These are phyloP conservation scores for Fusarium subtropicale DNA, from an alignment of 2,329 filamentous ascomycete genomes.

Conservation along the genomic window DNA sequence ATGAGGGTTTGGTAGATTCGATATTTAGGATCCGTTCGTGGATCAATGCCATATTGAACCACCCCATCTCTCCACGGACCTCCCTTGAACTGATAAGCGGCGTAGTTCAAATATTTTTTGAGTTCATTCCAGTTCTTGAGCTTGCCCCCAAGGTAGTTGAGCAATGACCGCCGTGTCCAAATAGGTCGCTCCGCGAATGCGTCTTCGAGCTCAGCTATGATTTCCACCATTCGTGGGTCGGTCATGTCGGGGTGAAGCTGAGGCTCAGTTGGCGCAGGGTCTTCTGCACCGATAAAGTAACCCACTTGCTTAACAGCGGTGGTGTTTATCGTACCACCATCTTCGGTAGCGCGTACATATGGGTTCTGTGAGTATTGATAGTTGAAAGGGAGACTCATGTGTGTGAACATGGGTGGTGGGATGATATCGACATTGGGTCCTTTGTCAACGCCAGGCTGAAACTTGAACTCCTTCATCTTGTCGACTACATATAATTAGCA, in stretches of 20 bases:
- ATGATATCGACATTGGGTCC: conserved; percentile 75
- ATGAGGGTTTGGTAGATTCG: conserved; percentile 89
- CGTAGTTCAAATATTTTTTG: conserved; percentile 82
- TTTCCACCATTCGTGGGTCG: conserved; percentile 69
- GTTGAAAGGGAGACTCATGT: conserved; percentile 78
- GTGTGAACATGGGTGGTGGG: conserved; percentile 82
- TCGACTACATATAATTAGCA: conserved; percentile 53
- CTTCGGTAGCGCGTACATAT: conserved; percentile 72
- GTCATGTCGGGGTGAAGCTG: conserved; percentile 68
- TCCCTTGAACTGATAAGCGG: conserved; percentile 91
- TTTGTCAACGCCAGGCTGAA: conserved; percentile 71
- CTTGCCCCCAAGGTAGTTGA: conserved; percentile 73
- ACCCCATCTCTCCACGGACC: conserved; percentile 93
- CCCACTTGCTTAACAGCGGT: conserved; percentile 69
- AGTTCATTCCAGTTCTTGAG: conserved; percentile 68
- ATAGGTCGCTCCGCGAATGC: conserved; percentile 81
- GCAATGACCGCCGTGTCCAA: conserved; percentile 85
- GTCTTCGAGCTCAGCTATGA: conserved; percentile 72
- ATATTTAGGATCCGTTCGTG: conserved; percentile 79
- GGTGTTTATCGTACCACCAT: conserved; percentile 68
- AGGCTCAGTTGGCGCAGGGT: conserved; percentile 72
- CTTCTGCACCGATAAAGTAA: conserved; percentile 70
- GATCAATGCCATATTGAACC: conserved; percentile 87
- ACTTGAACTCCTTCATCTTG: conserved; percentile 70
- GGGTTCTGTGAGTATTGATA: conserved; percentile 89